Base-by-base conservation (phyloP, 2,329 filamentous ascomycete genomes). In the Metarhizium robertsii region DNA sequence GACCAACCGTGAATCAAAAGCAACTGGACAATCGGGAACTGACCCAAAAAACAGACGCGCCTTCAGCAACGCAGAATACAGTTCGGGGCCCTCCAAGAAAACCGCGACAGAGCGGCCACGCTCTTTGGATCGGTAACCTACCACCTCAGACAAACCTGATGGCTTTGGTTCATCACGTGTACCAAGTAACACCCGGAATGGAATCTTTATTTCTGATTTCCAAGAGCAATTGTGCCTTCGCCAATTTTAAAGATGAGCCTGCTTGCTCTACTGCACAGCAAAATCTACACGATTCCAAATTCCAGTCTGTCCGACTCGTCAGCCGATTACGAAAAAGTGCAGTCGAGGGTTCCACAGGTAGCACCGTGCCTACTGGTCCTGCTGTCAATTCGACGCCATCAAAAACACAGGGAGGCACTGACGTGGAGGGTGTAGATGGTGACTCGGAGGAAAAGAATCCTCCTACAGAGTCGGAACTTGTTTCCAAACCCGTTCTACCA, bases 181-280 rank as follows among this genome's bases (percentile, higher is more conserved):
- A 89, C 58, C 84, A 83, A 59, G 87, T 92, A 61, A 86, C 90
- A 0, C 80, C 79, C 0, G 81, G 91, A 1, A 83, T 97, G 25
- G 88, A 96, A 67, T 96, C 91, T 50, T 75, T 97, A 0, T 96
- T 97, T 62, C 75, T 97, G 40, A 97, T 97, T 45, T 92, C 92
- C 0, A 96, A 96, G 69, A 96, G 92, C 68, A 96, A 96, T 67
- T 97, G 92, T 66, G 92, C 92, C 0, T 97, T 97, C 73, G 90
- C 95, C 61, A 97, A 97, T 66, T 97, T 95, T 69, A 88, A 86
- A 59, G 87, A 90, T 52, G 91, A 96, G 64, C 73, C 77, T 3
- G 83, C 84, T 5, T 96, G 91, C 66, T 73, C 81, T 6, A 78
- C 81, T 8, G 92, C 92, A 0, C 89, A 96, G 74, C 80, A 84